Conservation (phyloP, 1,139 yeast genomes). For the Candida sp. region DNA sequence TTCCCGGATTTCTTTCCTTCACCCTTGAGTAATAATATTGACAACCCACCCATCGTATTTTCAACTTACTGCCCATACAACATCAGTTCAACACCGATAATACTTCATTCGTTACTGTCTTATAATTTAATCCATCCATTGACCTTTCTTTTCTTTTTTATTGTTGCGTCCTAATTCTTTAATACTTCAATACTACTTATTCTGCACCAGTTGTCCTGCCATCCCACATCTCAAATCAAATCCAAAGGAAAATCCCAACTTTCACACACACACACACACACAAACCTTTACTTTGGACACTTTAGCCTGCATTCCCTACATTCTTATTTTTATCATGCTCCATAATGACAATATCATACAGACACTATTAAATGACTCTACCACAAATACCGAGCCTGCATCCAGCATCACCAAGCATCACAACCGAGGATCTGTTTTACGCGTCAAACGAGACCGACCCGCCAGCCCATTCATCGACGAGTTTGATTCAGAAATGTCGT, state of each 20-base stretch:
- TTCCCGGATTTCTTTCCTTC: neutral
- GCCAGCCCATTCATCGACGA: conserved; percentile 4
- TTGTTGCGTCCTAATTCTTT: too few species aligned
- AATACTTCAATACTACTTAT: too few species aligned
- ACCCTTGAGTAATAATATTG: neutral
- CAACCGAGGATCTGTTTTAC: neutral
- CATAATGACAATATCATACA: neutral
- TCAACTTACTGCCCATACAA: neutral
- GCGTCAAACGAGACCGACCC: conserved; percentile 9
- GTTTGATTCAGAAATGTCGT: neutral
- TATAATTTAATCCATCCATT: neutral
- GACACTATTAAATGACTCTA: neutral
- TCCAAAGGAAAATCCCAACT: neutral
- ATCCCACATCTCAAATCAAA: neutral
- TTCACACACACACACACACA: neutral
- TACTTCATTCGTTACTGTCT: neutral
- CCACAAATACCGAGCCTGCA: neutral
- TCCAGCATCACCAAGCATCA: neutral
- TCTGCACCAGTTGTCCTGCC: too few species aligned
- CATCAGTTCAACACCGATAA: neutral
- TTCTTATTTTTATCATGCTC: neutral
- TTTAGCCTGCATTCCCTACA: neutral
- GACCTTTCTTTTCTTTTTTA: neutral
- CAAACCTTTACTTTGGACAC: neutral
- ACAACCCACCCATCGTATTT: neutral